Conservation (phyloP, 2,329 filamentous ascomycete genomes). For the Pseudocercospora eumusae region DNA sequence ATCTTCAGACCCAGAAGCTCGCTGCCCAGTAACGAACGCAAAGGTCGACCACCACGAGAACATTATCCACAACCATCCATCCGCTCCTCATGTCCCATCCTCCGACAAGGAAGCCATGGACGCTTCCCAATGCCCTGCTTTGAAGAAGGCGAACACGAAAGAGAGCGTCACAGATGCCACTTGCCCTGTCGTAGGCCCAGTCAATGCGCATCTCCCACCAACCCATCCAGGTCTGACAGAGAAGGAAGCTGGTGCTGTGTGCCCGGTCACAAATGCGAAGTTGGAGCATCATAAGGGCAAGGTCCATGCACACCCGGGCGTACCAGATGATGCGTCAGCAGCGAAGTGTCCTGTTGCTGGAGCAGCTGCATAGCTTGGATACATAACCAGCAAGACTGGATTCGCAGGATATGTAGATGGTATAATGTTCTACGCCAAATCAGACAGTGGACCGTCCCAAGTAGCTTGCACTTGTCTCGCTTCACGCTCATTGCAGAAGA, state of each 20-base stretch:
- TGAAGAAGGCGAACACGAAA: conserved; percentile 44
- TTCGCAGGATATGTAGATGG: background rate
- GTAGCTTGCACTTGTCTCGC: background rate
- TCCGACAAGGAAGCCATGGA: conserved; percentile 32
- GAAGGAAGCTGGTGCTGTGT: conserved; percentile 43
- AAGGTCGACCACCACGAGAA: conserved; percentile 50
- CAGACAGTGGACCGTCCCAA: background rate
- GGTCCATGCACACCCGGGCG: conserved; percentile 45
- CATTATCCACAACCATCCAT: conserved; percentile 45
- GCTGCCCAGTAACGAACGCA: conserved; percentile 50
- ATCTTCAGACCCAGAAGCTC: conserved; percentile 44
- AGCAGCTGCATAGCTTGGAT: conserved; percentile 9
- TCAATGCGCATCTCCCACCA: conserved; percentile 44
- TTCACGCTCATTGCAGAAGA: background rate
- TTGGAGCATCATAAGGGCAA: conserved; percentile 48
- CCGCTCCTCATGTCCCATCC: conserved; percentile 36
- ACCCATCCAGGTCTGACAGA: conserved; percentile 45
- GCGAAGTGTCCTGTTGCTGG: conserved; percentile 48
- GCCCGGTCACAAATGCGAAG: conserved; percentile 49
- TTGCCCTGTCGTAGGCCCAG: conserved; percentile 49
- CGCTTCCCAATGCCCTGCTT: conserved; percentile 46
- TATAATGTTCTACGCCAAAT: background rate
- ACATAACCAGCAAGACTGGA: background rate
- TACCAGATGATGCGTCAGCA: conserved; percentile 42
- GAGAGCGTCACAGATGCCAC: conserved; percentile 47